Percentiles rank a stretch among this genome's conserved stretches.
Conservation (phyloP, 371 early-diverging fungal genomes). For the Lichtheimia ornata region DNA sequence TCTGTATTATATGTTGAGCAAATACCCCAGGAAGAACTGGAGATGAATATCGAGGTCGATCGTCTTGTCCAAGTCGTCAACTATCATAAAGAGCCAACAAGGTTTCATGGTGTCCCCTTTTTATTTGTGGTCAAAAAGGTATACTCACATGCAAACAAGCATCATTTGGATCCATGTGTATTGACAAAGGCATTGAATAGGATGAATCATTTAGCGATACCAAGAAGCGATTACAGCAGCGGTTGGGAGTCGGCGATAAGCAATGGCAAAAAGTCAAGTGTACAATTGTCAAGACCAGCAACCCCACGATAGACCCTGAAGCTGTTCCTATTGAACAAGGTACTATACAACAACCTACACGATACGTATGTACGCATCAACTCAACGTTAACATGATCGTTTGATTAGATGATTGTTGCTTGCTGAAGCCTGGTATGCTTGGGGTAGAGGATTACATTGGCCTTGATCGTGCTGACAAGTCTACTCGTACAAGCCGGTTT, state of each 20-base stretch:
- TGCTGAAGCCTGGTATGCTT: constrained; percentile 48
- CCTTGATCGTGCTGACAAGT: constrained; percentile 78
- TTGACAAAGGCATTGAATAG: constrained; percentile 3
- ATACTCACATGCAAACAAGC: not conserved
- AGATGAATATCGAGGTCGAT: constrained; percentile 48
- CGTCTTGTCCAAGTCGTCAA: constrained; percentile 68
- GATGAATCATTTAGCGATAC: constrained; percentile 73
- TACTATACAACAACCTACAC: constrained; percentile 13
- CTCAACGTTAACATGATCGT: not conserved
- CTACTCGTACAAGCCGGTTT: constrained; percentile 54
- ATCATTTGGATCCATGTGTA: not conserved
- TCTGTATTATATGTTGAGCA: constrained; percentile 49
- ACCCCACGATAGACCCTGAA: constrained; percentile 22
- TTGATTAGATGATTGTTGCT: constrained; percentile 49
- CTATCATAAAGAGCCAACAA: constrained; percentile 67
- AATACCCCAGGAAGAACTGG: constrained; percentile 62
- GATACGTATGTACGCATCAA: too few species aligned
- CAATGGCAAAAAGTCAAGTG: constrained; percentile 83
- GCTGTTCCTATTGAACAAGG: constrained; percentile 47
- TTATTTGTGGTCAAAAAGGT: constrained; percentile 67
- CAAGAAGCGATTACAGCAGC: constrained; percentile 69
- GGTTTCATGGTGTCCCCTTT: constrained; percentile 85
- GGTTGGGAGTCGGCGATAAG: constrained; percentile 82
- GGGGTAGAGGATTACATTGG: constrained; percentile 65
- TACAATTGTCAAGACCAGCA: constrained; percentile 32